Evolutionary conservation across 306 rosid genomes (phyloP).

Genomic region (Arachis hypogaea): DNA sequence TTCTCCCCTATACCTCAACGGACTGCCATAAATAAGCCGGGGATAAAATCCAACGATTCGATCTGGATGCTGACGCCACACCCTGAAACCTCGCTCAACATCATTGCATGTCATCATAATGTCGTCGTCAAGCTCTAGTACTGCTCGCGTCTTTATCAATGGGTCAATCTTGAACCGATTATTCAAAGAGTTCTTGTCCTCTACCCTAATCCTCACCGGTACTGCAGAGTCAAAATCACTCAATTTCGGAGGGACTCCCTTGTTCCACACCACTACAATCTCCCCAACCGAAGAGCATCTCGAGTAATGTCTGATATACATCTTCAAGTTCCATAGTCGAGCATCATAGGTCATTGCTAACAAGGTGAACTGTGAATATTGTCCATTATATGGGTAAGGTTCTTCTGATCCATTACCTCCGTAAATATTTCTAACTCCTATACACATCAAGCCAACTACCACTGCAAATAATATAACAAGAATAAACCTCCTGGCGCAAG

Average conservation of each 20-base stretch:
- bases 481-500: constrained; percentile 80
- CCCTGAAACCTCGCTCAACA: constrained; percentile 85
- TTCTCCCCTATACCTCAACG: constrained; percentile 75
- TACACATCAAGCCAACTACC: constrained; percentile 80
- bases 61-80: constrained; percentile 92
- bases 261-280: constrained; percentile 98
- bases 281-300: constrained; percentile 92
- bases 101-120: constrained; percentile 99
- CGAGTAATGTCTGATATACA: constrained; percentile 91
- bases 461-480: constrained; percentile 60
- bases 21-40: constrained; percentile 76
- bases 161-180: constrained; percentile 82
- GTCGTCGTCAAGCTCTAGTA: constrained; percentile 98
- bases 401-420: constrained; percentile 97
- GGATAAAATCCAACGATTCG: constrained; percentile 97
- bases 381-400: constrained; percentile 74
- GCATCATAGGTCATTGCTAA: constrained; percentile 97
- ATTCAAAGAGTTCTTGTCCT: constrained; percentile 80
- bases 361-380: constrained; percentile 88
- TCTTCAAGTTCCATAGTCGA: constrained; percentile 92
- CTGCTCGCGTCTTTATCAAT: constrained; percentile 82
- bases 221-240: constrained; percentile 87
- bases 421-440: constrained; percentile 68
- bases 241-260: constrained; percentile 77
- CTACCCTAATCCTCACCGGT: constrained; percentile 81